Conservation (phyloP, 139 green algal species). For the Chlamydomonas sphaeroides region DNA sequence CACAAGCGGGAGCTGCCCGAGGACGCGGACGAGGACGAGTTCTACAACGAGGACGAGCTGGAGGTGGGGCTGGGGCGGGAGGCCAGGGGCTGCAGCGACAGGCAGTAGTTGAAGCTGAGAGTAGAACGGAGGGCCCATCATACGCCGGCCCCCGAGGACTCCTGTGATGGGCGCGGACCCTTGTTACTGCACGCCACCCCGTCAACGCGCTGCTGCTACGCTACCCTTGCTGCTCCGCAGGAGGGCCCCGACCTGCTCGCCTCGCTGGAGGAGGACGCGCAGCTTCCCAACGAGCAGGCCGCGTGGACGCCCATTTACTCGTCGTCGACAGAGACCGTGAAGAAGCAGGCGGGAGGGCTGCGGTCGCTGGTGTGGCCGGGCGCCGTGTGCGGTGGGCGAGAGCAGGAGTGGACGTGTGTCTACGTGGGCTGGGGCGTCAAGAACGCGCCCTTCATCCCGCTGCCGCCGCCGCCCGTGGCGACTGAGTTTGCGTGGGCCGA, state of each 20-base stretch:
- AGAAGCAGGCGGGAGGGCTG: constrained; percentile 62
- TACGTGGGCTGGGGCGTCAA: constrained; percentile 80
- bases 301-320: constrained; percentile 59
- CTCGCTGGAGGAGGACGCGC: constrained; percentile 63
- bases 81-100: too few species aligned
- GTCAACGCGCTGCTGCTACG: too few species aligned
- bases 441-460: constrained; percentile 64
- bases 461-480: constrained; percentile 69
- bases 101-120: too few species aligned
- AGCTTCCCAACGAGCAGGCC: constrained; percentile 46
- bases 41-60: constrained; percentile 66
- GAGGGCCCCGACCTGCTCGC: constrained; percentile 72
- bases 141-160: too few species aligned
- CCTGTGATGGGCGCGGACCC: too few species aligned
- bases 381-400: constrained; percentile 47
- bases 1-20: constrained; percentile 64
- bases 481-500: constrained; percentile 70
- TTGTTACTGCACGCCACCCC: too few species aligned
- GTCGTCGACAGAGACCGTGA: constrained; percentile 51
- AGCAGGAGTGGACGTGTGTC: constrained; percentile 57
- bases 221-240: too few species aligned
- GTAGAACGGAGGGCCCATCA: too few species aligned
- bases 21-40: constrained; percentile 67
- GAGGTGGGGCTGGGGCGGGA: constrained; percentile 75
- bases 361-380: constrained; percentile 71